A percentile compares a stretch with the other conserved stretches of the same genome.
phyloP scores from a whole-genome alignment of 2,329 filamentous ascomycete genomes.

The Botryosphaeria dothidea region DNA sequence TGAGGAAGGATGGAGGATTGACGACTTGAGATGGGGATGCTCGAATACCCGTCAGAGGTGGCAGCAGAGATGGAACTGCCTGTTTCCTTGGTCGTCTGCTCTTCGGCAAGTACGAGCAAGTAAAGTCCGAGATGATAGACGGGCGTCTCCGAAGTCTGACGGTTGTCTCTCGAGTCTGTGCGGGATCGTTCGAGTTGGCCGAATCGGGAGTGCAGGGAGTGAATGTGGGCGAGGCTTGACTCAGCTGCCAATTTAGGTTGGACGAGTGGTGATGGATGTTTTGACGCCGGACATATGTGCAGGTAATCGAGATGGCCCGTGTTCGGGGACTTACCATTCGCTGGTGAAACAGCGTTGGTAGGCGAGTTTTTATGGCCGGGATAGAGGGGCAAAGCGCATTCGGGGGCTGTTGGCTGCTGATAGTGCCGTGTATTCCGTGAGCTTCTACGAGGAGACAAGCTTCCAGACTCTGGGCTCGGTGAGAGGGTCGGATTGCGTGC shows the following conservation, averaged over 20 bases:
- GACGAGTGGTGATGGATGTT: background rate
- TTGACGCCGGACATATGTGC: background rate
- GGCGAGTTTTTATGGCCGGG: background rate
- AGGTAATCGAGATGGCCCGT: background rate
- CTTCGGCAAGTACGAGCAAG: background rate
- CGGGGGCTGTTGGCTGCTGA: background rate
- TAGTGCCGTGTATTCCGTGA: background rate
- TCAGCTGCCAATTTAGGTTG: constrained; percentile 8
- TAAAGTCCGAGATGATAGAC: background rate
- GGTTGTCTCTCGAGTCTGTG: background rate
- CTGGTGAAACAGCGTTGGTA: background rate
- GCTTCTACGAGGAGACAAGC: constrained; percentile 2
- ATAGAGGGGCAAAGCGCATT: background rate
- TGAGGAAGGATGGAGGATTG: background rate
- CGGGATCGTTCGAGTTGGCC: background rate
- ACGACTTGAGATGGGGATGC: background rate
- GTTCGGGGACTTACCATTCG: background rate
- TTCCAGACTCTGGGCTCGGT: background rate
- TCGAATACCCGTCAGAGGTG: background rate
- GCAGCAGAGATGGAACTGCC: background rate
- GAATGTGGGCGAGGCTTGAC: background rate
- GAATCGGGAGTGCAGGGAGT: background rate
- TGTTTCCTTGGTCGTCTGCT: background rate
- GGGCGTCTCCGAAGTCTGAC: constrained; percentile 1
- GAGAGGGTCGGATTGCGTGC: background rate